Conservation (phyloP, 805 yeast genomes). For the Phaffomyces antillensis region DNA sequence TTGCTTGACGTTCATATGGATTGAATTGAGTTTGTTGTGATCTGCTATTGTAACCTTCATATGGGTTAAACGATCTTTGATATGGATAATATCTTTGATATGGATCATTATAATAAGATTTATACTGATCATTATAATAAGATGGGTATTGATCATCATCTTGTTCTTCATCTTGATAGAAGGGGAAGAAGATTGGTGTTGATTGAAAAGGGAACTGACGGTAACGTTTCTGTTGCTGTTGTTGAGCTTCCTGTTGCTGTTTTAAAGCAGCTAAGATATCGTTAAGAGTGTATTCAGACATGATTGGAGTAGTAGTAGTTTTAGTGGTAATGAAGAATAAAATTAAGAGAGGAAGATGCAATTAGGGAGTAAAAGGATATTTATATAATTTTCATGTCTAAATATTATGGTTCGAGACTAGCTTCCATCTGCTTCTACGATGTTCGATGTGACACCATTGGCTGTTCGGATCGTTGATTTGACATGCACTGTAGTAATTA, state of each 20-base stretch:
- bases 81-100: not conserved
- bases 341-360: too few relatives aligned
- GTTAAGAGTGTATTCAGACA: too few relatives aligned
- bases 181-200: constrained; percentile 1
- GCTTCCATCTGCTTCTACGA: too few relatives aligned
- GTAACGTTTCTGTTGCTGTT: constrained; percentile 4
- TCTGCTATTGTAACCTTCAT: not conserved
- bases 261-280: too few relatives aligned
- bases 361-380: too few relatives aligned
- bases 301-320: not conserved
- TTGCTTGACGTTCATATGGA: not conserved
- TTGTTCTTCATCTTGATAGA: constrained; percentile 7
- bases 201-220: not conserved
- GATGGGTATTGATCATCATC: constrained; percentile 7
- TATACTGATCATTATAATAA: constrained; percentile 6
- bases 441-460: too few relatives aligned
- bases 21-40: not conserved
- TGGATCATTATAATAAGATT: constrained; percentile 7
- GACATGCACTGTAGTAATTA: too few relatives aligned
- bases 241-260: not conserved
- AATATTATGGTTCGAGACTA: too few relatives aligned
- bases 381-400: too few relatives aligned
- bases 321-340: not conserved
- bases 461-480: too few relatives aligned
- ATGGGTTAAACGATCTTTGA: not conserved